Conservation (phyloP, 2,329 filamentous ascomycete species). For the Ophiostoma perfectum region DNA sequence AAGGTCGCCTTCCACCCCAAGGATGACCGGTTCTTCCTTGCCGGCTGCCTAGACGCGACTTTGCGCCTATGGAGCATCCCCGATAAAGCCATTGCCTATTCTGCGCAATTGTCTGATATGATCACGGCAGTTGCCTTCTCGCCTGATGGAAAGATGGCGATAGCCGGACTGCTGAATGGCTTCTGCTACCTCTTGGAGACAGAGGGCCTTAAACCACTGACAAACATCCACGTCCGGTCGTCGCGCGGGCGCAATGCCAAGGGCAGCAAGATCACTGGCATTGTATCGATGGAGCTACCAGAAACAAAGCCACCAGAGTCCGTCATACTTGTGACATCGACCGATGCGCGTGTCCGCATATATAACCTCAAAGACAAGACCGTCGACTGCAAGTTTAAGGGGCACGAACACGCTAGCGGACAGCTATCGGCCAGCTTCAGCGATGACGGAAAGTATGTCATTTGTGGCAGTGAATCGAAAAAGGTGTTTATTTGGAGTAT, state of each 20-base stretch:
- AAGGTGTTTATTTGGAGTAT: slow-evolving; percentile 87
- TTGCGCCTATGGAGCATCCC: slow-evolving; percentile 94
- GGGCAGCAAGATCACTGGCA: slow-evolving; percentile 95
- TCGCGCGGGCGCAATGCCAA: slow-evolving; percentile 89
- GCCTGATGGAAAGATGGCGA: slow-evolving; percentile 82
- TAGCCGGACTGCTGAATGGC: slow-evolving; percentile 81
- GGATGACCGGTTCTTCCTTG: slow-evolving; percentile 94
- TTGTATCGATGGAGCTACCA: slow-evolving; percentile 50
- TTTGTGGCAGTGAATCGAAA: slow-evolving; percentile 88
- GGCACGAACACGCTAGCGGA: slow-evolving; percentile 81
- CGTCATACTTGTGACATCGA: slow-evolving; percentile 86
- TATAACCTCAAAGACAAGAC: slow-evolving; percentile 84
- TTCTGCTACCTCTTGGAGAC: slow-evolving; percentile 89
- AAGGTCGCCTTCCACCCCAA: slow-evolving; percentile 90
- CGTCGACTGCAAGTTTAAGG: slow-evolving; percentile 83
- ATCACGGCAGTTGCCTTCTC: slow-evolving; percentile 93
- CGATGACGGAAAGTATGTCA: slow-evolving; percentile 78
- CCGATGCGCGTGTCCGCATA: slow-evolving; percentile 84
- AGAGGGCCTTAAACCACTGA: slow-evolving; percentile 75
- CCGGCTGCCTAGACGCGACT: slow-evolving; percentile 84
- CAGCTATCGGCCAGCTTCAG: slow-evolving; percentile 88
- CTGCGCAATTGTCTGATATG: slow-evolving; percentile 71
- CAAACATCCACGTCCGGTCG: slow-evolving; percentile 88
- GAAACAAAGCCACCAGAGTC: slow-evolving; percentile 44
- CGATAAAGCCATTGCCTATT: slow-evolving; percentile 86